Base-by-base conservation (phyloP, 2,329 filamentous ascomycete species). In the Fusarium goolgardi region DNA sequence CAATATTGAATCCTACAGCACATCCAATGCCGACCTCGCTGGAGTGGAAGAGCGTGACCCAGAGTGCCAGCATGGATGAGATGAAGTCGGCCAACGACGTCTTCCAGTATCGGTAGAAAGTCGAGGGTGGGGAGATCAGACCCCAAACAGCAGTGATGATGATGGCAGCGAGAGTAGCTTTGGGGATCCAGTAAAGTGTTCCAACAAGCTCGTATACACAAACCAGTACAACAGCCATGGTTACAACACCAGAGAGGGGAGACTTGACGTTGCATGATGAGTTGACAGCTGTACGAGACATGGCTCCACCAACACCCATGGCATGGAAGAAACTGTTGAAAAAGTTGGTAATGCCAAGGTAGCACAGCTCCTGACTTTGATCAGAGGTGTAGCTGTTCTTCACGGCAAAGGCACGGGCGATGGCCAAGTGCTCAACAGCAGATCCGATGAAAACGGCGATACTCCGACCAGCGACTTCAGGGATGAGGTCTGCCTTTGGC, bases 241-340 rank as follows among this genome's bases (percentile, higher is more conserved):
- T 89, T 55, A 91, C 80, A 23, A 88, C 68, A 6, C 88, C 88
- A 41, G 85, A 88, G 0, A 89, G 78, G 0, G 89, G 89, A 8
- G 86, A 88, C 63, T 84, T 85, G 71, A 90, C 88, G 34, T 85
- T 84, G 50, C 86, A 88, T 31, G 87, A 83, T 0, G 87, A 89
- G 79, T 90, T 91, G 72, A 91, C 87, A 11, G 89, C 87, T 2
- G 88, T 90, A 12, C 88, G 82, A 0, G 87, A 90, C 85, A 91
- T 90, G 65, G 88, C 88, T 25, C 88, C 89, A 15, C 88, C 87
- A 15, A 89, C 82, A 1, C 87, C 82, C 86, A 90, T 89, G 12
- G 85, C 81, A 23, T 86, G 85, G 75, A 91, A 90, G 77, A 90
- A 87, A 46, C 84, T 85, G 77, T 90, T 90, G 77, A 88, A 82